Percentiles rank a stretch among this genome's conserved stretches.
Evolutionary conservation across 805 yeast species (phyloP).

Genomic region (Candida qinlingensis): DNA sequence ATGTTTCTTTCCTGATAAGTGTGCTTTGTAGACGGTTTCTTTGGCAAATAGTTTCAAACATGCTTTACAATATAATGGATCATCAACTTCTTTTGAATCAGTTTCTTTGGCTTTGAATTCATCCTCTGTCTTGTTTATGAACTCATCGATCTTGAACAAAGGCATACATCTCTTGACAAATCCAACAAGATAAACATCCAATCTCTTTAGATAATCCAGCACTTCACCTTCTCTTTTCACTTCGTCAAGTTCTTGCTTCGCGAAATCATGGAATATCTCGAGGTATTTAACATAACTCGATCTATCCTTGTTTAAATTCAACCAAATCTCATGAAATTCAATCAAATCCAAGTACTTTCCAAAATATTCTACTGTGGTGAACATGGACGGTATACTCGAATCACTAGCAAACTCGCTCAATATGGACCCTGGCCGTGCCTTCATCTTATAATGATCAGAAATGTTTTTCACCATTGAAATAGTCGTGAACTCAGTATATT

Average conservation of each 20-base stretch:
- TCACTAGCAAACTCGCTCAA: constrained; percentile 47
- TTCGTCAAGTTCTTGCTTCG: constrained; percentile 19
- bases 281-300: constrained; percentile 48
- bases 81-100: constrained; percentile 10
- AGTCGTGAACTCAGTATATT: constrained; percentile 21
- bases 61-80: constrained; percentile 46
- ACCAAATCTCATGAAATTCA: constrained; percentile 46
- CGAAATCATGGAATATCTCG: constrained; percentile 37
- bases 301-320: constrained; percentile 36
- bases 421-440: constrained; percentile 23
- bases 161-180: constrained; percentile 48
- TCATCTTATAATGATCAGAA: constrained; percentile 16
- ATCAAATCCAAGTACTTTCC: constrained; percentile 63
- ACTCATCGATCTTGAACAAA: constrained; percentile 35
- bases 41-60: constrained; percentile 66
- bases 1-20: constrained; percentile 74
- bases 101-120: constrained; percentile 13
- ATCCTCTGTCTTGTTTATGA: constrained; percentile 12
- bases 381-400: constrained; percentile 43
- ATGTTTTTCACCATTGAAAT: constrained; percentile 19
- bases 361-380: constrained; percentile 53
- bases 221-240: constrained; percentile 11
- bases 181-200: constrained; percentile 44
- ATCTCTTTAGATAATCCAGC: constrained; percentile 35
- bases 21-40: constrained; percentile 59